Percentiles rank a stretch among this genome's conserved stretches.
Conservation (phyloP, 2,329 filamentous ascomycete genomes). For the Nannizziopsis arthrosporioides region DNA sequence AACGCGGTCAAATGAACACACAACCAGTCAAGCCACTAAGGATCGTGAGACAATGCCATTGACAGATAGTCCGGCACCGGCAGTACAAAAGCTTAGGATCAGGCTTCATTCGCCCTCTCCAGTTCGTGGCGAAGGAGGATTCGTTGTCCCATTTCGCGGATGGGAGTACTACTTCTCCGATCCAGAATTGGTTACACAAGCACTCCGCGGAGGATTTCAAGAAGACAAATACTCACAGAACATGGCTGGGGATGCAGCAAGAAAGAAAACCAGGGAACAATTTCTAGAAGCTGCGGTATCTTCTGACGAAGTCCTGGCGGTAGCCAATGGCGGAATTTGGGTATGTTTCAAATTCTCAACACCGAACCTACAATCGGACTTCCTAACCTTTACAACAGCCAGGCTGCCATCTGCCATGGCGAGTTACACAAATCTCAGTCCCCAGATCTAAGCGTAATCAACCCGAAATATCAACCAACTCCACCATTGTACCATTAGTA, state of each 20-base stretch:
- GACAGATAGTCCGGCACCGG: not conserved
- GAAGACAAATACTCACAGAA: constrained; percentile 7
- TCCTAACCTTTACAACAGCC: constrained; percentile 22
- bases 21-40: no score
- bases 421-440: constrained; percentile 28
- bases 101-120: constrained; percentile 30
- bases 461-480: not conserved
- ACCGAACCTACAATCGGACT: not conserved
- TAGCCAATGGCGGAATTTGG: constrained; percentile 24
- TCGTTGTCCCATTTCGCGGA: constrained; percentile 31
- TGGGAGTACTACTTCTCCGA: constrained; percentile 34
- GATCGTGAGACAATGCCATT: not conserved
- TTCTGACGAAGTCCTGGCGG: constrained; percentile 24
- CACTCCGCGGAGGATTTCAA: not conserved
- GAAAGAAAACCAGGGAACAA: constrained; percentile 17
- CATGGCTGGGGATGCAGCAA: constrained; percentile 11
- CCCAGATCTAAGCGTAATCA: not conserved
- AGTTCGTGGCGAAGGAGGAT: constrained; percentile 24
- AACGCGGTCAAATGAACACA: not conserved
- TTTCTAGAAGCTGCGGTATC: constrained; percentile 30
- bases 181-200: constrained; percentile 19
- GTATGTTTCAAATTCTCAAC: constrained; percentile 19
- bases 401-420: constrained; percentile 33
- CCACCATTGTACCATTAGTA: constrained; percentile 17
- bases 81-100: constrained; percentile 29